These are phyloP conservation scores for Hypericum androsaemum DNA, from an alignment of 345 rosid species.

Conservation along the genomic window DNA sequence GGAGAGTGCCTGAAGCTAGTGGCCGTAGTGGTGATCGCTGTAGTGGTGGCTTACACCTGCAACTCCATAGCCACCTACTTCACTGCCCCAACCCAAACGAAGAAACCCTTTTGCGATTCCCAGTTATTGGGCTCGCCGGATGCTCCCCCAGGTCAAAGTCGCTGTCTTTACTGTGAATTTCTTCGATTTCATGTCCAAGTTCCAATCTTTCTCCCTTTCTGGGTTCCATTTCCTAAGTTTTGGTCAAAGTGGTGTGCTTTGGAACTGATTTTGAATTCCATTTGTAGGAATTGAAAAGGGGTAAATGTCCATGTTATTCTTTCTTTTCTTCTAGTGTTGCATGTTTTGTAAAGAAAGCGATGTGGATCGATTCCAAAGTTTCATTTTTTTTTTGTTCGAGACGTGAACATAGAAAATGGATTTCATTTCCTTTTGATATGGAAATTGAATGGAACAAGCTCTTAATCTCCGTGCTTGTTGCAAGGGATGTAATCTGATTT, in stretches of 20 bases:
- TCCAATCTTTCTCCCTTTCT: not conserved
- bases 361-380: not conserved
- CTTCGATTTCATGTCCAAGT: not conserved
- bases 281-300: too few relatives aligned
- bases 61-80: conserved; percentile 30
- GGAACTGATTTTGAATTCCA: too few relatives aligned
- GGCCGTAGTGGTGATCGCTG: conserved; percentile 49
- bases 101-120: conserved; percentile 53
- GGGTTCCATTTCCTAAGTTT: not conserved
- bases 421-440: too few relatives aligned
- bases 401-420: too few relatives aligned
- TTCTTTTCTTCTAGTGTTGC: not conserved
- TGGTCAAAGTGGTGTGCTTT: too few relatives aligned
- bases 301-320: too few relatives aligned
- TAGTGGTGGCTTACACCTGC: conserved; percentile 54
- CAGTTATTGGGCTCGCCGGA: conserved; percentile 25
- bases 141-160: conserved; percentile 33
- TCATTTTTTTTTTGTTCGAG: too few relatives aligned
- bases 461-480: too few relatives aligned
- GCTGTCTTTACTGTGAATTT: not conserved
- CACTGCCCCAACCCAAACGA: conserved; percentile 19
- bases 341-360: not conserved
- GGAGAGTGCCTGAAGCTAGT: conserved; percentile 45
- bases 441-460: too few relatives aligned
- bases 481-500: too few relatives aligned